phyloP scores from a whole-genome alignment of 257 asterid genomes.

The Scutellaria baicalensis region DNA sequence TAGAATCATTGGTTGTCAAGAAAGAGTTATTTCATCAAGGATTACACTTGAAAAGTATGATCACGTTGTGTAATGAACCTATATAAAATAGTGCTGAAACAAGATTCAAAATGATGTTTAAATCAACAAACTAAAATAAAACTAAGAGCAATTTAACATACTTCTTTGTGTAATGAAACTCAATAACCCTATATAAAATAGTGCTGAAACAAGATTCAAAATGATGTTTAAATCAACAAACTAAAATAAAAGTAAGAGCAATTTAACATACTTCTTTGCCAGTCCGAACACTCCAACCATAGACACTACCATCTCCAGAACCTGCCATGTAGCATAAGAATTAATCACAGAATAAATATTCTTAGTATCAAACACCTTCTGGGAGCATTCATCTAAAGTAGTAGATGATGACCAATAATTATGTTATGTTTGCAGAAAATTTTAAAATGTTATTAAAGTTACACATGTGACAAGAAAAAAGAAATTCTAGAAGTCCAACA shows the following conservation, averaged over 20 bases:
- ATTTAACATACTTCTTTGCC: conserved; percentile 74
- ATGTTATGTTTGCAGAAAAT: background rate
- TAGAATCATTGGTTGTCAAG: background rate
- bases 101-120: background rate
- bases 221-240: background rate
- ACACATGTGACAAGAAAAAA: background rate
- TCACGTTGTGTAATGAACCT: background rate
- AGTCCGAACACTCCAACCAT: conserved; percentile 90
- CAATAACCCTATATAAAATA: background rate
- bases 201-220: background rate
- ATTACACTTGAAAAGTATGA: background rate
- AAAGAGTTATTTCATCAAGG: background rate
- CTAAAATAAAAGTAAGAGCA: background rate
- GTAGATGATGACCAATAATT: background rate
- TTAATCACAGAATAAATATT: background rate
- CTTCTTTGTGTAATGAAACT: conserved; percentile 84
- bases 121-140: background rate
- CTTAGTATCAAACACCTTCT: background rate
- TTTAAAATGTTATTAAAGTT: background rate
- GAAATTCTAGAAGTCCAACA: background rate
- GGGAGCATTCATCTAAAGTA: background rate
- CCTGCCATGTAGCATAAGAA: conserved; percentile 50
- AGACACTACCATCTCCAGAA: conserved; percentile 94
- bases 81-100: background rate
- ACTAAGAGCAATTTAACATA: conserved; percentile 21